Conservation (phyloP, 106 monocot species). For the Dendrobium nobile region DNA sequence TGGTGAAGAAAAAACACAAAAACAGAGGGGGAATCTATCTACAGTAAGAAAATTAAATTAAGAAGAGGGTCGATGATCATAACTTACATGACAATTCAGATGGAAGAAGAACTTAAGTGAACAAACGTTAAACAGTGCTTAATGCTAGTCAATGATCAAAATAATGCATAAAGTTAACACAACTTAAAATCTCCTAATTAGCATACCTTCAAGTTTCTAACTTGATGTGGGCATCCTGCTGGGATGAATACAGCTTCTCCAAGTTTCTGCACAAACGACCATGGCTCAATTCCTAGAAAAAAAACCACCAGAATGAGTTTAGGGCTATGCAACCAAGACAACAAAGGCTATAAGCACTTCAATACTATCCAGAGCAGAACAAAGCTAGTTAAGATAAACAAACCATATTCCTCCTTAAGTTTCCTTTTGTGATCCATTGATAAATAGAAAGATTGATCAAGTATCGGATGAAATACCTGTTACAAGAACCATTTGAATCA, state of each 20-base stretch:
- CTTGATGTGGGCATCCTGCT: conserved; percentile 96
- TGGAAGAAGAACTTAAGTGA: too few relatives aligned
- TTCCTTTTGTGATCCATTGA: conserved; percentile 56
- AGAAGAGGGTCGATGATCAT: too few relatives aligned
- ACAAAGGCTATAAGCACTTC: background rate
- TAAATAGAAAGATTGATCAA: conserved; percentile 72
- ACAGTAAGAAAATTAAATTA: too few relatives aligned
- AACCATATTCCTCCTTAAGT: conserved; percentile 76
- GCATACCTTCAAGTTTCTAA: conserved; percentile 78
- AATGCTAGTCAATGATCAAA: too few relatives aligned
- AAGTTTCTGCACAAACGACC: conserved; percentile 81
- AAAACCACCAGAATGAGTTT: background rate
- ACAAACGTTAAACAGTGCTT: too few relatives aligned
- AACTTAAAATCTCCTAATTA: background rate
- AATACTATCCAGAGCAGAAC: background rate
- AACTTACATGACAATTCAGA: too few relatives aligned
- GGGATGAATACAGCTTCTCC: conserved; percentile 96
- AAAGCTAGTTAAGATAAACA: conserved; percentile 9
- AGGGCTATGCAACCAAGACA: background rate
- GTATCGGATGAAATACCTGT: conserved; percentile 68
- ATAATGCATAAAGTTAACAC: background rate
- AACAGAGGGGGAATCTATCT: too few relatives aligned
- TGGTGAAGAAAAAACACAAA: too few relatives aligned
- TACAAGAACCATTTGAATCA: background rate
- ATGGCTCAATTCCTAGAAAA: conserved; percentile 72